Evolutionary conservation across 352 stramenopile species (phyloP).

Genomic region (Phytophthora litchii): DNA sequence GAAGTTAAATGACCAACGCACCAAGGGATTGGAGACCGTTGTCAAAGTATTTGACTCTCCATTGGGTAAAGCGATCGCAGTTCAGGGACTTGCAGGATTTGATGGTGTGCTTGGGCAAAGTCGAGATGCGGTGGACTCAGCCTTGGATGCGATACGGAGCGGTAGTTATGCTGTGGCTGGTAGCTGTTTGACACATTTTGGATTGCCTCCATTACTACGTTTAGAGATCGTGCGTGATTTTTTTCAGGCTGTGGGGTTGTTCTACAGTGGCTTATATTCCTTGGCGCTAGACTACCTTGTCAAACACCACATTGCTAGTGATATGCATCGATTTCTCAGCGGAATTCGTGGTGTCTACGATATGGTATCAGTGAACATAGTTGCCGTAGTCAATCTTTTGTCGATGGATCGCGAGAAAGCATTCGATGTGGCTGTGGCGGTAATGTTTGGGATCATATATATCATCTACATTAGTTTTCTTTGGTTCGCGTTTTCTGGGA

Average conservation of each 20-base stretch:
- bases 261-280: conserved; percentile 48
- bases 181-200: conserved; percentile 23
- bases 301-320: conserved; percentile 18
- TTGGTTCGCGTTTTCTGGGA: conserved; percentile 44
- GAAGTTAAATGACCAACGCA: too few relatives aligned
- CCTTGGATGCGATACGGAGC: conserved; percentile 27
- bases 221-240: conserved; percentile 57
- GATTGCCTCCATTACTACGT: conserved; percentile 42
- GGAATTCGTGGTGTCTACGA: conserved; percentile 37
- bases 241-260: conserved; percentile 48
- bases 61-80: conserved; percentile 29
- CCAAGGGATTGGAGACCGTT: too few relatives aligned
- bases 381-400: conserved; percentile 4
- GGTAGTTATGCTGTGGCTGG: conserved; percentile 15
- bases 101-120: conserved; percentile 30
- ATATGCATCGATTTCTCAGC: conserved; percentile 17
- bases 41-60: conserved; percentile 32
- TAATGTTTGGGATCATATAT: conserved; percentile 34
- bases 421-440: conserved; percentile 32
- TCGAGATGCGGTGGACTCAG: conserved; percentile 37
- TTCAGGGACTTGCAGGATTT: conserved; percentile 32
- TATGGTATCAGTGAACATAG: conserved; percentile 31
- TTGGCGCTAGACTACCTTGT: conserved; percentile 29
- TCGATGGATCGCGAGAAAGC: background rate
- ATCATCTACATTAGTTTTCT: conserved; percentile 42